phyloP scores from a whole-genome alignment of 768 basidiomycete species.

The Serendipita sp. region DNA sequence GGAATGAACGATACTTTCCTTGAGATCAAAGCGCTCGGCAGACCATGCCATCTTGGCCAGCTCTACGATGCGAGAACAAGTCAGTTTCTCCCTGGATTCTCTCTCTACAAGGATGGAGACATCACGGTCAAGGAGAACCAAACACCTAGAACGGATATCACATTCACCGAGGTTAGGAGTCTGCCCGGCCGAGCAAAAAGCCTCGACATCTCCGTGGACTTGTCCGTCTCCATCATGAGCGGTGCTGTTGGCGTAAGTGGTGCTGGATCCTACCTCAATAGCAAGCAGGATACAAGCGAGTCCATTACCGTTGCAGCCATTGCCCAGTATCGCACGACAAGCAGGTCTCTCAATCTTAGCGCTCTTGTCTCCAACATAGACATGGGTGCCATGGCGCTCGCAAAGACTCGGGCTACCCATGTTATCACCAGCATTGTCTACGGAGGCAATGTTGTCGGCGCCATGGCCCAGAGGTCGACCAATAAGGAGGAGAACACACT shows the following conservation, averaged over 20 bases:
- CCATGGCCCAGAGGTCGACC: background rate
- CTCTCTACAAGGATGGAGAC: no score
- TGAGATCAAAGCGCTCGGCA: no score
- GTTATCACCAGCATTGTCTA: background rate
- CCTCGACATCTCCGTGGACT: background rate
- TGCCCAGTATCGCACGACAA: no score
- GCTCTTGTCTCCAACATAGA: no score
- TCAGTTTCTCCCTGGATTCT: no score
- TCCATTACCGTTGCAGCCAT: background rate
- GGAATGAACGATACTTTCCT: no score
- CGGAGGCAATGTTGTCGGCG: background rate
- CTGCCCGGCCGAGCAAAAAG: background rate
- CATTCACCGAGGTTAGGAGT: background rate
- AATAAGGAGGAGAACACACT: background rate
- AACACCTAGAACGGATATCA: background rate
- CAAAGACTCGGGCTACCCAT: background rate
- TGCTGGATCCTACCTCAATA: background rate
- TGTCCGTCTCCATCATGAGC: background rate
- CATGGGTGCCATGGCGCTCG: background rate
- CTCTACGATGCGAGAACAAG: no score
- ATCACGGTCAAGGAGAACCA: background rate
- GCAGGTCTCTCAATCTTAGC: no score
- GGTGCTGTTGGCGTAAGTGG: background rate
- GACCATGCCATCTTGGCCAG: no score
- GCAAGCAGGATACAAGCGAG: background rate